These are phyloP conservation scores for Plantago coronopus DNA, from an alignment of 305 asterid genomes.

Conservation along the genomic window DNA sequence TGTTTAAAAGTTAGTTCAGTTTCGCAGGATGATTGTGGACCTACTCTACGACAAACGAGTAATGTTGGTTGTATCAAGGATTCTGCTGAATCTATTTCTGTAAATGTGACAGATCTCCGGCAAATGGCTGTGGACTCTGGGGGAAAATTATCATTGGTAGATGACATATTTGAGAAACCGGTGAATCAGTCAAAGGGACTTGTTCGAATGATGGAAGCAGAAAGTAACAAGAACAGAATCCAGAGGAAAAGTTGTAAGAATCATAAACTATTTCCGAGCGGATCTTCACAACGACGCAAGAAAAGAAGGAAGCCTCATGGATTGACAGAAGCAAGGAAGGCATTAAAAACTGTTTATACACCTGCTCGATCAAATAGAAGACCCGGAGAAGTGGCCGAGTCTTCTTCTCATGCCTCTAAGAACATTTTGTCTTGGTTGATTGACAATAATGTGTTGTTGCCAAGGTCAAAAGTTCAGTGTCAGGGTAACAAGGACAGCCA, in stretches of 20 bases:
- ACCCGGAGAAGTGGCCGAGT: conserved; percentile 31
- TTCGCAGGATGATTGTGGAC: conserved; percentile 21
- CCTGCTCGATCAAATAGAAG: conserved; percentile 46
- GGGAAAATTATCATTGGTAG: neutral
- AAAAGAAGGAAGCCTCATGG: conserved; percentile 33
- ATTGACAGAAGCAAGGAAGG: conserved; percentile 23
- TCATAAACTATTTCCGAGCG: conserved; percentile 21
- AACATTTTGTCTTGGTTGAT: conserved; percentile 74
- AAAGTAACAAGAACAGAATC: conserved; percentile 24
- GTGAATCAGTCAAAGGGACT: conserved; percentile 21
- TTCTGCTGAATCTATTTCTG: conserved; percentile 23
- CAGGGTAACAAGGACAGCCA: conserved; percentile 30
- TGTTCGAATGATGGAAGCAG: conserved; percentile 24
- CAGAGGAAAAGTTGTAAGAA: conserved; percentile 31
- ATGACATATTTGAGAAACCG: conserved; percentile 18
- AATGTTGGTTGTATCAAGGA: conserved; percentile 19
- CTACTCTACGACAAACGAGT: conserved; percentile 14
- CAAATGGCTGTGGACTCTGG: no score
- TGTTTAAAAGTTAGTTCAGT: conserved; percentile 22
- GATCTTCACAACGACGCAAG: conserved; percentile 25
- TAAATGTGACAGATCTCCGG: conserved; percentile 1
- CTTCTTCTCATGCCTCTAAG: conserved; percentile 48
- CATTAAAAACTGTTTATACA: conserved; percentile 27
- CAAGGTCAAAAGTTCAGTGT: conserved; percentile 62
- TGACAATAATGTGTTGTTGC: conserved; percentile 59